phyloP scores from a whole-genome alignment of 805 yeast genomes.

The Naumovozyma baii region DNA sequence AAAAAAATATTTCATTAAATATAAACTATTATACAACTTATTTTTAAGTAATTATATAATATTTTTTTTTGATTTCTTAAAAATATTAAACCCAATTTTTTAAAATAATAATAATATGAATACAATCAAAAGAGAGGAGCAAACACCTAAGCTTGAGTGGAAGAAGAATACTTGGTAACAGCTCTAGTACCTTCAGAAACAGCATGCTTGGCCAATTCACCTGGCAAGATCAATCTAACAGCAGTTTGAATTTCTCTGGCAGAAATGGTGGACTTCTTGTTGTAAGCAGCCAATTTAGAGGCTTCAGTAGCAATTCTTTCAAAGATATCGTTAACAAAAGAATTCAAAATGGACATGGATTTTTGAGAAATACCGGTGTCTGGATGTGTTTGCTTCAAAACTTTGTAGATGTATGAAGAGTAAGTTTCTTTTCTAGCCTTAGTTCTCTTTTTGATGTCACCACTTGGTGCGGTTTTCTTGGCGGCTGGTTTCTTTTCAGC shows the following conservation, averaged over 20 bases:
- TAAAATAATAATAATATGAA: neutral
- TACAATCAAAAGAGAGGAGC: neutral
- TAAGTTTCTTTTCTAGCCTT: constrained; percentile 97
- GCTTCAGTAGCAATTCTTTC: constrained; percentile 98
- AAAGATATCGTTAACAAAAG: constrained; percentile 94
- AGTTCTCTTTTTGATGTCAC: constrained; percentile 81
- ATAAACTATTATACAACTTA: constrained; percentile 1
- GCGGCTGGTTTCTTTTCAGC: constrained; percentile 52
- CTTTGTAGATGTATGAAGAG: constrained; percentile 97
- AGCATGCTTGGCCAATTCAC: constrained; percentile 98
- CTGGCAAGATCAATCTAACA: constrained; percentile 94
- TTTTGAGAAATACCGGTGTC: constrained; percentile 98
- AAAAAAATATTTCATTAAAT: neutral
- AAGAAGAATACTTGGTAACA: constrained; percentile 88
- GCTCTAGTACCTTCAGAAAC: constrained; percentile 98
- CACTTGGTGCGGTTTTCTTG: constrained; percentile 77
- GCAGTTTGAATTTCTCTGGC: constrained; percentile 99
- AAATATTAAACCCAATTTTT: neutral
- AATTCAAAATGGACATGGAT: constrained; percentile 98
- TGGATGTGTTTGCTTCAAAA: constrained; percentile 97
- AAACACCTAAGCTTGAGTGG: constrained; percentile 32
- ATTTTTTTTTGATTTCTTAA: no score
- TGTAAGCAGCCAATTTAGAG: constrained; percentile 96
- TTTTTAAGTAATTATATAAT: constrained; percentile 2
- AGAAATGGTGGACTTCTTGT: constrained; percentile 95